Conservation (phyloP, 495 filamentous ascomycete species). For the Penicillium cinerascens region DNA sequence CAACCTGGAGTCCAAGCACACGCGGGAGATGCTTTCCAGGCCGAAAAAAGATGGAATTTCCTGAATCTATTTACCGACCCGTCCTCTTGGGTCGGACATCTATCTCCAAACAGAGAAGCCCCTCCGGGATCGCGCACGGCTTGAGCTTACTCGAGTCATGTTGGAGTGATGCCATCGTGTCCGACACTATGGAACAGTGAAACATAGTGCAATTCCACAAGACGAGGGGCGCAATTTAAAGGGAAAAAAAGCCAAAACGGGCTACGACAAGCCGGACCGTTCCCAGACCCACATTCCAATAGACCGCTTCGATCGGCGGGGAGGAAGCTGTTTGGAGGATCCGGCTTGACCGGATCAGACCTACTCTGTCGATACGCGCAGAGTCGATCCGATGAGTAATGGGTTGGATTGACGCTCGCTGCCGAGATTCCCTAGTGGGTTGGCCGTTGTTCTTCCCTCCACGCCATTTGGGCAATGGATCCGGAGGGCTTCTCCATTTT, state of each 20-base stretch:
- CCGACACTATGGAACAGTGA: constrained; percentile 3
- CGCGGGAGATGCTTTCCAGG: background rate
- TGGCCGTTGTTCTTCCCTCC: constrained; percentile 7
- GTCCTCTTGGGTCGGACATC: background rate
- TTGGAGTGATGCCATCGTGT: background rate
- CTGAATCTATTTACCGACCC: background rate
- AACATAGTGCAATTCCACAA: constrained; percentile 1
- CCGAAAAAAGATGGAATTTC: background rate
- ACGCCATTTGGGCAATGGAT: constrained; percentile 8
- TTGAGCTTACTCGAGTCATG: constrained; percentile 6
- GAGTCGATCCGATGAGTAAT: background rate
- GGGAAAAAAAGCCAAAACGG: constrained; percentile 9
- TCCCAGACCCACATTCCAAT: constrained; percentile 23
- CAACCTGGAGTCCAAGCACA: constrained; percentile 12
- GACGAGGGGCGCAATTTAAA: background rate
- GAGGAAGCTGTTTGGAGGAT: background rate
- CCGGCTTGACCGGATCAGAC: too few relatives aligned
- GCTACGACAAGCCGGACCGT: constrained; percentile 23
- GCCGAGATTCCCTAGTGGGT: constrained; percentile 21
- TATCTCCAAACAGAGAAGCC: background rate
- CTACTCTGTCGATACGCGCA: background rate
- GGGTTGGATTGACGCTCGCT: constrained; percentile 15
- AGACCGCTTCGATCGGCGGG: constrained; percentile 28
- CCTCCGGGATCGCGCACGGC: too few relatives aligned
- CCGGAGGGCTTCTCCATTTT: constrained; percentile 8